phyloP scores from a whole-genome alignment of 495 filamentous ascomycete genomes.

The Aspergillus indologenus region DNA sequence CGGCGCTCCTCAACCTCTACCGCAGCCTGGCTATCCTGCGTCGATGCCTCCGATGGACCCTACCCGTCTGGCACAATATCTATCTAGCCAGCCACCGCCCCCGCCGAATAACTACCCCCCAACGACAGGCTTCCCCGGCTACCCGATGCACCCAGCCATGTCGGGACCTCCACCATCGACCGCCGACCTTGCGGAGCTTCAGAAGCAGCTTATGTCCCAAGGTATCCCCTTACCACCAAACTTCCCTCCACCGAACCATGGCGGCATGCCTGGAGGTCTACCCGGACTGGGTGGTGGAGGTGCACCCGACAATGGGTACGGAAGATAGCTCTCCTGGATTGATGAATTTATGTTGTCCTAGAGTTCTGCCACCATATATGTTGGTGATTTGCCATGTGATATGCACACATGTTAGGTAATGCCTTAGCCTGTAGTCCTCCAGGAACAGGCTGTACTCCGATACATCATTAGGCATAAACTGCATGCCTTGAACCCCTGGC shows the following conservation, averaged over 20 bases:
- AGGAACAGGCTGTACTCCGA: background rate
- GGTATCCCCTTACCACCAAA: slow-evolving; percentile 38
- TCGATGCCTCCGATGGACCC: slow-evolving; percentile 55
- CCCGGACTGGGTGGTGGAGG: slow-evolving; percentile 45
- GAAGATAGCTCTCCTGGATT: slow-evolving; percentile 24
- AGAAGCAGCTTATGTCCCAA: slow-evolving; percentile 44
- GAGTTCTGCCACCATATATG: background rate
- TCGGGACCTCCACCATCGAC: slow-evolving; percentile 51
- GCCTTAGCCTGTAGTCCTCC: background rate
- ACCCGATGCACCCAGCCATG: slow-evolving; percentile 47
- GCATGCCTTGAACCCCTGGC: background rate
- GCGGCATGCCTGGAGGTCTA: slow-evolving; percentile 35
- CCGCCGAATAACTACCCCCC: slow-evolving; percentile 26
- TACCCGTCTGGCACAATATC: slow-evolving; percentile 44
- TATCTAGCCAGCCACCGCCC: slow-evolving; percentile 43
- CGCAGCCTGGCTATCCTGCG: slow-evolving; percentile 46
- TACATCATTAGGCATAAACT: background rate
- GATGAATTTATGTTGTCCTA: slow-evolving; percentile 8
- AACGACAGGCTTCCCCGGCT: slow-evolving; percentile 32
- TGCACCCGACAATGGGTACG: slow-evolving; percentile 33
- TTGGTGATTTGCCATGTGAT: background rate
- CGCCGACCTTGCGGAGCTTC: slow-evolving; percentile 68
- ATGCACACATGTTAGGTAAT: background rate
- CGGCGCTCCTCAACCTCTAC: slow-evolving; percentile 47
- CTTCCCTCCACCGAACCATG: slow-evolving; percentile 41